A percentile compares a stretch with the other conserved stretches of the same genome.
These are phyloP conservation scores for Scutellaria galericulata DNA, from an alignment of 257 asterid species.

Conservation along the genomic window DNA sequence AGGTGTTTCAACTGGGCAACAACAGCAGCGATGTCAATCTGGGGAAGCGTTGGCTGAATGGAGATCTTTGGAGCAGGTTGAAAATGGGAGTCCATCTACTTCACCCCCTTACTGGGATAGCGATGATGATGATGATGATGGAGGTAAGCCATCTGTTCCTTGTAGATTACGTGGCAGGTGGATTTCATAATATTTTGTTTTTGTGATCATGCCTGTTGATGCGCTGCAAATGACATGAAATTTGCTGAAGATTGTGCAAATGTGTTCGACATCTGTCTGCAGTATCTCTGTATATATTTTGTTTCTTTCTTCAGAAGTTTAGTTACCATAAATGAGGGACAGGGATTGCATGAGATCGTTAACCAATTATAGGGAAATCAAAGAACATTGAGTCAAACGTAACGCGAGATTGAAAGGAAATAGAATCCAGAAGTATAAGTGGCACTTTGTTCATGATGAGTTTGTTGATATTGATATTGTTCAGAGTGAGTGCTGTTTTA, in stretches of 20 bases:
- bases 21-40: constrained; percentile 59
- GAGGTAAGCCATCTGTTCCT: constrained; percentile 46
- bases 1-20: constrained; percentile 55
- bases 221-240: background rate
- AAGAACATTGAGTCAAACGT: background rate
- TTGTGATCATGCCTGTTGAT: constrained; percentile 7
- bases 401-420: constrained; percentile 18
- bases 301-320: constrained; percentile 2
- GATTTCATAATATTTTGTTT: background rate
- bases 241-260: constrained; percentile 1
- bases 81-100: constrained; percentile 77
- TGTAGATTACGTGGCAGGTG: background rate
- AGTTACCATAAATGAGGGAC: background rate
- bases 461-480: constrained; percentile 1
- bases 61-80: constrained; percentile 85
- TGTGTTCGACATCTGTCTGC: constrained; percentile 1
- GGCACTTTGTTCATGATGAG: constrained; percentile 5
- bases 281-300: background rate
- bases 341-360: background rate
- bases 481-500: constrained; percentile 3
- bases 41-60: constrained; percentile 79
- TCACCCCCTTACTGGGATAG: constrained; percentile 93
- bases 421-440: background rate
- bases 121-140: constrained; percentile 61
- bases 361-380: background rate